A percentile compares a stretch with the other conserved stretches of the same genome.
These are phyloP conservation scores for Gonapodya prolifera DNA, from an alignment of 192 early-diverging fungal genomes.

Conservation along the genomic window DNA sequence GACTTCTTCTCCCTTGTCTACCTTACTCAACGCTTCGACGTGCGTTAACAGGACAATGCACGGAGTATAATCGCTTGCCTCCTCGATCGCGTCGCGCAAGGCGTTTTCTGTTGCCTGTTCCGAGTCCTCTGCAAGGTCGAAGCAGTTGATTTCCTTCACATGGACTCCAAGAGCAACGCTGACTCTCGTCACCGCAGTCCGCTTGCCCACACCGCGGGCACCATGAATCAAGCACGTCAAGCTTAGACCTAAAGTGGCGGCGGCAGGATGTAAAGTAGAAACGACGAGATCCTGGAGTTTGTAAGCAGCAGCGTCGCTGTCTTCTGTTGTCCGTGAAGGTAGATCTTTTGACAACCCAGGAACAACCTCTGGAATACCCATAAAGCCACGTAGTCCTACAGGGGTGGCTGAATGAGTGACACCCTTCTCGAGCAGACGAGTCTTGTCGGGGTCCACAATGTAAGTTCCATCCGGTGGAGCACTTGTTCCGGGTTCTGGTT, in stretches of 20 bases:
- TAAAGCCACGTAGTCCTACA: constrained; percentile 14
- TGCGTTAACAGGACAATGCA: constrained; percentile 70
- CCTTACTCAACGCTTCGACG: constrained; percentile 53
- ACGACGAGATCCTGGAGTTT: constrained; percentile 45
- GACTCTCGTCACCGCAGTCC: constrained; percentile 46
- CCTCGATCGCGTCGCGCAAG: constrained; percentile 63
- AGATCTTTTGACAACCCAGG: constrained; percentile 18
- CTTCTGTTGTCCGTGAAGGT: constrained; percentile 20
- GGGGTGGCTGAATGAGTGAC: constrained; percentile 8
- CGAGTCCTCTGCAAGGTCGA: constrained; percentile 61
- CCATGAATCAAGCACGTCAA: constrained; percentile 68
- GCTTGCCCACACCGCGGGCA: constrained; percentile 72
- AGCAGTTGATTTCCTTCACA: constrained; percentile 64
- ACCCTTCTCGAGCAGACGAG: constrained; percentile 15
- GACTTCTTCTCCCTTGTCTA: constrained; percentile 6
- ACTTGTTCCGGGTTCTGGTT: neutral
- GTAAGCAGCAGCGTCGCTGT: constrained; percentile 16
- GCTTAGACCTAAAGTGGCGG: constrained; percentile 46
- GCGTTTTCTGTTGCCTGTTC: constrained; percentile 66
- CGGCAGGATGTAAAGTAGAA: constrained; percentile 62
- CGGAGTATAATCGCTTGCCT: constrained; percentile 61
- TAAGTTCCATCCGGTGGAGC: neutral
- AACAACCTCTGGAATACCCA: constrained; percentile 19
- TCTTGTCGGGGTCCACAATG: neutral
- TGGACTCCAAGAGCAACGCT: constrained; percentile 66